phyloP scores from a whole-genome alignment of 768 basidiomycete genomes.

The Macrocybe gigantea region DNA sequence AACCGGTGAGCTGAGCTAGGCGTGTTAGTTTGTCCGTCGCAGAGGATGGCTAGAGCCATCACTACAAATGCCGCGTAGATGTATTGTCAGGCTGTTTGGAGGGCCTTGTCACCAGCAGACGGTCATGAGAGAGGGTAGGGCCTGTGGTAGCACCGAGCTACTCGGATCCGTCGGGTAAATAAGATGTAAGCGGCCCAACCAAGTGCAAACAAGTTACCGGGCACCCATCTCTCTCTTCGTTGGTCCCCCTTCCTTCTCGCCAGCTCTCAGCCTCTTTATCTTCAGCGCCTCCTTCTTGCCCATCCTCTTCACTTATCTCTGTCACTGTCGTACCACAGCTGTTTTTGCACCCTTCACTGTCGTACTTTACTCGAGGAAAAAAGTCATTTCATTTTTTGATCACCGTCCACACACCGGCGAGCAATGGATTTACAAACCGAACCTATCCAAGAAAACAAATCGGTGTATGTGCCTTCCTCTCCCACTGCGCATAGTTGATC shows the following conservation, averaged over 20 bases:
- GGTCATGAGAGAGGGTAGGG: neutral
- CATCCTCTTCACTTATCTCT: neutral
- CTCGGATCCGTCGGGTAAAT: constrained; percentile 18
- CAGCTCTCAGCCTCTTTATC: constrained; percentile 11
- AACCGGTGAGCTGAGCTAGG: no score
- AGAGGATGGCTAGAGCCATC: no score
- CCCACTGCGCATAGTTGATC: constrained; percentile 3
- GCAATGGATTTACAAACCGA: constrained; percentile 35
- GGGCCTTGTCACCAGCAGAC: no score
- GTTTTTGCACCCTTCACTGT: constrained; percentile 3
- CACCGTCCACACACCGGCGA: constrained; percentile 27
- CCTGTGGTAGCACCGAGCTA: constrained; percentile 9
- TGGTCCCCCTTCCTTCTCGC: constrained; percentile 10
- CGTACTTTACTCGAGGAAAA: constrained; percentile 9
- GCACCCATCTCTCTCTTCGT: constrained; percentile 9
- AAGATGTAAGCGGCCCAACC: constrained; percentile 25
- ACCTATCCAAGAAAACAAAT: constrained; percentile 25
- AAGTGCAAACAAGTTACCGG: constrained; percentile 29
- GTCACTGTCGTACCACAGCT: neutral
- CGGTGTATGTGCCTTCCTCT: constrained; percentile 19
- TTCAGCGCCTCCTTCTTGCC: constrained; percentile 6
- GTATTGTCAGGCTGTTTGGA: no score
- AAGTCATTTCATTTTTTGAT: constrained; percentile 27
- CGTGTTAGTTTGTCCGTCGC: no score
- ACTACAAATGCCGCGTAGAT: no score